Evolutionary conservation across 2,329 filamentous ascomycete genomes (phyloP).

Genomic region (Phaeosphaeria sp.): DNA sequence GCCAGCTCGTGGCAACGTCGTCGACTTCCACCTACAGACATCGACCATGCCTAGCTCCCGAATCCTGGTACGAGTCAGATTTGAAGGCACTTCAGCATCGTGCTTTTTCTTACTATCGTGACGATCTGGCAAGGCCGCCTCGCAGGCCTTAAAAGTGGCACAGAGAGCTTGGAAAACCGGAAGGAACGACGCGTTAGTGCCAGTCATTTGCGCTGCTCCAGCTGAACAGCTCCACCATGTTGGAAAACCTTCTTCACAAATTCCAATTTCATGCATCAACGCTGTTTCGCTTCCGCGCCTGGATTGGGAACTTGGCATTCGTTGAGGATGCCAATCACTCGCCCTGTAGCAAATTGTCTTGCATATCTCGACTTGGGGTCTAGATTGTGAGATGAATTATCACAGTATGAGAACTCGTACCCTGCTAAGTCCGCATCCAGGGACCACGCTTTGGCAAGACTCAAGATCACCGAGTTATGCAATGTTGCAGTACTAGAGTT

Average conservation of each 20-base stretch:
- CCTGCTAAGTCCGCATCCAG: neutral
- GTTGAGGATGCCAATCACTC: neutral
- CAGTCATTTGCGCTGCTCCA: neutral
- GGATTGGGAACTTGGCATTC: neutral
- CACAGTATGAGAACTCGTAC: neutral
- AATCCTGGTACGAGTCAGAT: neutral
- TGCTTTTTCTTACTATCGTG: neutral
- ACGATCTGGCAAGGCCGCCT: neutral
- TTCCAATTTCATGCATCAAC: neutral
- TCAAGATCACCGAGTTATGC: neutral
- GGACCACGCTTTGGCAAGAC: neutral
- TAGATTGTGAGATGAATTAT: neutral
- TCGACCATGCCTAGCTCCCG: neutral
- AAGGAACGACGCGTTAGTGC: neutral
- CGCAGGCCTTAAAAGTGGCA: neutral
- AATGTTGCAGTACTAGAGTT: neutral
- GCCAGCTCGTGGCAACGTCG: neutral
- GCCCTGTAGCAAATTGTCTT: neutral
- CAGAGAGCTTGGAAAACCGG: neutral
- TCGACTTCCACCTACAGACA: neutral
- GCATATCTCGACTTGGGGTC: neutral
- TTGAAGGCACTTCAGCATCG: neutral
- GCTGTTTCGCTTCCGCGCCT: neutral
- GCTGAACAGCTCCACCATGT: neutral
- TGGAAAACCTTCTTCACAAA: neutral